phyloP scores from a whole-genome alignment of 2,329 filamentous ascomycete species.

The Nemania bipapillata region DNA sequence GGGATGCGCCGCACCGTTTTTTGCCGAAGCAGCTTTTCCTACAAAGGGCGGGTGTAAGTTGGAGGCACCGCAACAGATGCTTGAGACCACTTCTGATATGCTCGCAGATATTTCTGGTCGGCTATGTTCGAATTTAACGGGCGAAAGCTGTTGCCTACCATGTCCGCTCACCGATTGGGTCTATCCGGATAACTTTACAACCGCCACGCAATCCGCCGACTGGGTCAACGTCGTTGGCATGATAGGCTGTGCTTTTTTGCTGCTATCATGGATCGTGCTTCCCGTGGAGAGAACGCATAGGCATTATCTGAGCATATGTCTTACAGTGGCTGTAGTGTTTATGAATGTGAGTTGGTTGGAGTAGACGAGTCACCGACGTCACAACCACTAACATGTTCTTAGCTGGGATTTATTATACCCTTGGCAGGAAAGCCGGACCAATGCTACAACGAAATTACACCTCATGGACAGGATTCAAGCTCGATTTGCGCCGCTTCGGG shows the following conservation, averaged over 20 bases:
- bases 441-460: slow-evolving; percentile 91
- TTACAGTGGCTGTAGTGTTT: slow-evolving; percentile 78
- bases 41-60: slow-evolving; percentile 50
- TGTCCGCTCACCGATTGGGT: slow-evolving; percentile 87
- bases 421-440: slow-evolving; percentile 80
- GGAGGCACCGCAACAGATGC: slow-evolving; percentile 4
- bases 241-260: slow-evolving; percentile 76
- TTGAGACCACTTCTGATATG: slow-evolving; percentile 39
- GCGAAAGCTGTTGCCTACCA: slow-evolving; percentile 81
- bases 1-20: slow-evolving; percentile 75
- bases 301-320: slow-evolving; percentile 91
- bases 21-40: slow-evolving; percentile 70
- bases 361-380: background rate
- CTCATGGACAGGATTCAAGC: slow-evolving; percentile 87
- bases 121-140: slow-evolving; percentile 62
- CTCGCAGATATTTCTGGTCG: slow-evolving; percentile 64
- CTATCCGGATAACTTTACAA: slow-evolving; percentile 69
- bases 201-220: slow-evolving; percentile 74
- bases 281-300: slow-evolving; percentile 89
- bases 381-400: slow-evolving; percentile 20
- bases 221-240: slow-evolving; percentile 83
- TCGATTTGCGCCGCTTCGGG: slow-evolving; percentile 88
- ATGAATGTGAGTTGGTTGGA: slow-evolving; percentile 75
- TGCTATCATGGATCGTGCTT: slow-evolving; percentile 81
- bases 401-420: slow-evolving; percentile 89